Evolutionary conservation across 495 filamentous ascomycete species (phyloP), one percentile per base, ranked within the genome.

Genomic region (Podospora australis): DNA sequence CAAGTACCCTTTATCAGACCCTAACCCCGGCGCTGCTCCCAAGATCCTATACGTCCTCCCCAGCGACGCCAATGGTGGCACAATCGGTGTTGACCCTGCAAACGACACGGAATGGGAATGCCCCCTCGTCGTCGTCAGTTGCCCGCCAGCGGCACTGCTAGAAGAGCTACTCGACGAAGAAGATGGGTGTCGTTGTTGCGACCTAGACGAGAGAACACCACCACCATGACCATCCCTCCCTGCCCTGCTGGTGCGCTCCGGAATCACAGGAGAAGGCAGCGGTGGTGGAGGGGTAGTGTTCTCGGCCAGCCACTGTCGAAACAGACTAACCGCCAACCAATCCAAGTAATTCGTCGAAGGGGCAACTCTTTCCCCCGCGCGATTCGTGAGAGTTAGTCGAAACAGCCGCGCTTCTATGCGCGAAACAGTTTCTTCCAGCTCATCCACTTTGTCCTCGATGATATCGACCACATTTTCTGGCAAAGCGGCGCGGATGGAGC

Each of bases 401-500:
- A 92, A 88, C 22, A 96, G 79, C 41, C 81, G 80, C 8, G 78
- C 81, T 60, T 95, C 89, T 26, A 89, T 71, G 46, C 74, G 60
- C 44, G 78, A 70, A 35, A 85, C 82, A 6, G 76, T 70, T 40
- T 87, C 81, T 45, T 88, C 84, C 2, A 91, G 71, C 56, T 95
- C 88, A 53, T 91, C 82, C 26, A 87, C 85, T 64, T 95, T 95
- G 61, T 95, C 88, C 59, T 92, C 86, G 50, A 96, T 91, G 13
- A 95, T 75, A 46, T 95, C 89, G 4, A 94, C 70, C 4, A 96
- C 87, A 1, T 75, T 54, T 11, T 82, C 78, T 1, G 88, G 84
- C 1, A 91, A 72, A 44, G 70, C 78, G 26, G 81, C 79, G 34
- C 85, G 78, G 34, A 96, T 78, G 55, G 86, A 83, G n/a, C 79